Evolutionary conservation across 805 yeast species (phyloP).

Genomic region (Teunomyces stri): DNA sequence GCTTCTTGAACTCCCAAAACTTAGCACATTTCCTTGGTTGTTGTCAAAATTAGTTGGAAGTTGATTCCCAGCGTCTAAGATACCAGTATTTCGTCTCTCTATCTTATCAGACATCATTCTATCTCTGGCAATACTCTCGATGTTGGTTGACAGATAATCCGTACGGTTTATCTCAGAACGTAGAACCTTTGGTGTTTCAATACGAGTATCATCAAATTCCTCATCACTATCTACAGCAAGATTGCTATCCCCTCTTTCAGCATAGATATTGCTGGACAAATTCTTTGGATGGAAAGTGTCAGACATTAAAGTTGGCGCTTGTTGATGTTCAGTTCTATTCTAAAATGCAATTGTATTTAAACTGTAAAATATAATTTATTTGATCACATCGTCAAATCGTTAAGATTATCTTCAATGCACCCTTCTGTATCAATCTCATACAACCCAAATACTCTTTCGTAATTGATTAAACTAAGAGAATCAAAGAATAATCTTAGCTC

Average conservation of each 20-base stretch:
- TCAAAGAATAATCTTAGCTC: conserved; percentile 65
- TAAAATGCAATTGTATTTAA: conserved; percentile 2
- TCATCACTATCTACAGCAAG: conserved; percentile 15
- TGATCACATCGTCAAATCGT: conserved; percentile 45
- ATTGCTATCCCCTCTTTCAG: background rate
- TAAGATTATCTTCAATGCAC: conserved; percentile 55
- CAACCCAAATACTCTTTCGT: conserved; percentile 63
- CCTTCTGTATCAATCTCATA: conserved; percentile 27
- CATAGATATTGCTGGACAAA: background rate
- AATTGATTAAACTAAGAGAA: conserved; percentile 59
- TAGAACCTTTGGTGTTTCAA: conserved; percentile 24
- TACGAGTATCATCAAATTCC: conserved; percentile 30
- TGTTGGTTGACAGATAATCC: background rate
- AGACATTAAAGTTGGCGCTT: background rate
- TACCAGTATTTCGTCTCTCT: background rate
- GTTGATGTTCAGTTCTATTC: background rate
- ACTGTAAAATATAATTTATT: background rate
- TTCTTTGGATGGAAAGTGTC: background rate
- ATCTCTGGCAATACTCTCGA: background rate
- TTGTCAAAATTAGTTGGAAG: background rate
- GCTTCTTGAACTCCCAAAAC: background rate
- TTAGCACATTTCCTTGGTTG: background rate
- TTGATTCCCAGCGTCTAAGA: background rate
- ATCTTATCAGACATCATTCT: background rate
- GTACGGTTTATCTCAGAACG: background rate